phyloP scores from a whole-genome alignment of 2,329 filamentous ascomycete species.

The Pyrenochaeta sp. region DNA sequence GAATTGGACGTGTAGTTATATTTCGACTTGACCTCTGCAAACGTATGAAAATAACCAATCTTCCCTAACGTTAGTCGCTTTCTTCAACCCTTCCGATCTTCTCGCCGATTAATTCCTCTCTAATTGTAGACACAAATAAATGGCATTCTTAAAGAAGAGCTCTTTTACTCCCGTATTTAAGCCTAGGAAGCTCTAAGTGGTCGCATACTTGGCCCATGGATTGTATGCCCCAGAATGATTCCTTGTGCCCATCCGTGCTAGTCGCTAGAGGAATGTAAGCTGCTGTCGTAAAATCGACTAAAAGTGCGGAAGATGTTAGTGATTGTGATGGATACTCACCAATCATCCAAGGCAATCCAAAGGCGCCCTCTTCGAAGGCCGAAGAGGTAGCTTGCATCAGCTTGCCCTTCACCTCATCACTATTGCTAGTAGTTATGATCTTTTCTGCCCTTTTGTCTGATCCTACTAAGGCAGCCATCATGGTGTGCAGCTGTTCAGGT shows the following conservation, averaged over 20 bases:
- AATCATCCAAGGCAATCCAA: constrained; percentile 66
- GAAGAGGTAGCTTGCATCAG: constrained; percentile 59
- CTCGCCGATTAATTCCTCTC: too few relatives aligned
- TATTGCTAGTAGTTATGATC: constrained; percentile 46
- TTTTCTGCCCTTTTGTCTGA: constrained; percentile 49
- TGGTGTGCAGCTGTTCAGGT: constrained; percentile 50
- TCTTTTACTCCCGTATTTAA: too few relatives aligned
- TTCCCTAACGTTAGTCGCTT: too few relatives aligned
- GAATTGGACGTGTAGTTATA: too few relatives aligned
- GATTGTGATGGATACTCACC: constrained; percentile 22
- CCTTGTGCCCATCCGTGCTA: constrained; percentile 54
- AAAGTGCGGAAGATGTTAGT: neutral
- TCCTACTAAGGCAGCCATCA: constrained; percentile 55
- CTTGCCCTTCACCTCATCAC: constrained; percentile 53
- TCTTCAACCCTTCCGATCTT: too few relatives aligned
- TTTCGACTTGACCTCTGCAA: too few relatives aligned
- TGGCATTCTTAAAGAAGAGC: too few relatives aligned
- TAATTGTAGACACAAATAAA: too few relatives aligned
- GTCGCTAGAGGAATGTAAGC: neutral
- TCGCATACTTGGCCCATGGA: constrained; percentile 62
- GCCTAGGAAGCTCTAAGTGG: constrained; percentile 54
- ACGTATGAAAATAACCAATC: too few relatives aligned
- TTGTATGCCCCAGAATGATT: constrained; percentile 66
- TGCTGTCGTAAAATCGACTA: neutral
- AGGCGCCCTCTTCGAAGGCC: constrained; percentile 61